Evolutionary conservation across 495 filamentous ascomycete genomes (phyloP), one percentile per base, ranked within the genome.

Genomic region (Patellaria atrata): DNA sequence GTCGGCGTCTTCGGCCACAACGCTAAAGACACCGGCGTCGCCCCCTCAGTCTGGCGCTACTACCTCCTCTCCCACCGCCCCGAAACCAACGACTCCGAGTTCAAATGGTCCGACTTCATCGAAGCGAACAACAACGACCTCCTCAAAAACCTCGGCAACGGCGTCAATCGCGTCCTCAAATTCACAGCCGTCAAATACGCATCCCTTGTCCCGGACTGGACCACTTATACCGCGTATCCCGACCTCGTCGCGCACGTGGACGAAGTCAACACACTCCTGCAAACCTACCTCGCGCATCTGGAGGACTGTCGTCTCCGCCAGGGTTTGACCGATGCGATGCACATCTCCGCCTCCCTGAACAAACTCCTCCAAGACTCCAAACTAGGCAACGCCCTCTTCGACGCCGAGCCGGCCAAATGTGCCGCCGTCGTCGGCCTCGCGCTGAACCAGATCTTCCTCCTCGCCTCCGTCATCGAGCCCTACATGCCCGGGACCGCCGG

Each of bases 81-180:
- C 0, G 87, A 96, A 54, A 82, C 79, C 16, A 74, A 80, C 10
- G 87, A 94, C 51, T 75, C 80, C 0, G 79, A 94, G 53, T 92
- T 94, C 48, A 75, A 83, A 41, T 94, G 85, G 85, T 70, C 68
- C 37, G 65, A 73, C 13, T 94, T 96, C 56, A 74, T 87, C 27
- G 70, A 72, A 6, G 66, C 68, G 42, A 96, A 94, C 69, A 96
- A 96, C 62, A 83, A 74, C 48, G 81, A 87, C 51, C 65, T 96
- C 5, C 70, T 96, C 2, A 78, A 78, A 33, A 94, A 93, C 48
- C 67, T 94, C 6, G 87, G 87, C 30, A 94, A 96, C 62, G 80
- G 94, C 39, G 82, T 87, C 51, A 89, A 93, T 57, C 80, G 87
- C 16, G 70, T 96, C 29, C 64, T 96, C 59, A 96, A 96, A 58